Conservation (phyloP, 2,329 filamentous ascomycete genomes). For the Penicillium sp. region DNA sequence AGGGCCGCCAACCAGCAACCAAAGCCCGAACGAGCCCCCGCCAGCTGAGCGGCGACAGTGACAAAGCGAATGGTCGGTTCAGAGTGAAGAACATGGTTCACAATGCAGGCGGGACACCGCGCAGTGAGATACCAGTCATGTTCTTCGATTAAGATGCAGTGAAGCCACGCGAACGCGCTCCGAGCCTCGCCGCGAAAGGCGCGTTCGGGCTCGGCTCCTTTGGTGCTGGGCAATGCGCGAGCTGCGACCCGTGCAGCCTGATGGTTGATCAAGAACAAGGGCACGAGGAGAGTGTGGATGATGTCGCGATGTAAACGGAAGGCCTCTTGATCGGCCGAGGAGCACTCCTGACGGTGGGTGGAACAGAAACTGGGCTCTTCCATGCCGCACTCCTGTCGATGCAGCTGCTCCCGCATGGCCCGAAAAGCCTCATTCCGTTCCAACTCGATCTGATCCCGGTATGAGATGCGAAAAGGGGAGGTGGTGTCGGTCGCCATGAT, state of each 20-base stretch:
- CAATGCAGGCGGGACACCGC: conserved; percentile 49
- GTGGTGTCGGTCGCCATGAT: not conserved
- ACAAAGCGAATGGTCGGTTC: conserved; percentile 43
- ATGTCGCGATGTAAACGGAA: conserved; percentile 53
- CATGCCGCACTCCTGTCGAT: conserved; percentile 33
- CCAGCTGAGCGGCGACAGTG: conserved; percentile 39
- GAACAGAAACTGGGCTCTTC: conserved; percentile 37
- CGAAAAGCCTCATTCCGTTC: conserved; percentile 34
- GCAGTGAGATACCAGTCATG: conserved; percentile 53
- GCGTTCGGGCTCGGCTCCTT: conserved; percentile 50
- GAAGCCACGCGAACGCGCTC: conserved; percentile 54
- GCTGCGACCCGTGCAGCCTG: conserved; percentile 51
- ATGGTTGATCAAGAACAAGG: conserved; percentile 52
- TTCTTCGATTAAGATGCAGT: conserved; percentile 54
- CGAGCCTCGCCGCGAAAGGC: conserved; percentile 54
- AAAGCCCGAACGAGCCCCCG: conserved; percentile 34
- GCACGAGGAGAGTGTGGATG: conserved; percentile 54
- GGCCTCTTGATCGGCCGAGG: conserved; percentile 27
- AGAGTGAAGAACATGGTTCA: conserved; percentile 40
- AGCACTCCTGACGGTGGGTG: conserved; percentile 30
- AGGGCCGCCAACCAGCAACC: conserved; percentile 38
- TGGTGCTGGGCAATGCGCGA: conserved; percentile 44
- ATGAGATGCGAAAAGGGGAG: conserved; percentile 35
- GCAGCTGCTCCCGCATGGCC: conserved; percentile 31
- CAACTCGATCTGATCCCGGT: conserved; percentile 26